Evolutionary conservation across 768 basidiomycete species (phyloP).

Genomic region (Leccinum subtestaceum): DNA sequence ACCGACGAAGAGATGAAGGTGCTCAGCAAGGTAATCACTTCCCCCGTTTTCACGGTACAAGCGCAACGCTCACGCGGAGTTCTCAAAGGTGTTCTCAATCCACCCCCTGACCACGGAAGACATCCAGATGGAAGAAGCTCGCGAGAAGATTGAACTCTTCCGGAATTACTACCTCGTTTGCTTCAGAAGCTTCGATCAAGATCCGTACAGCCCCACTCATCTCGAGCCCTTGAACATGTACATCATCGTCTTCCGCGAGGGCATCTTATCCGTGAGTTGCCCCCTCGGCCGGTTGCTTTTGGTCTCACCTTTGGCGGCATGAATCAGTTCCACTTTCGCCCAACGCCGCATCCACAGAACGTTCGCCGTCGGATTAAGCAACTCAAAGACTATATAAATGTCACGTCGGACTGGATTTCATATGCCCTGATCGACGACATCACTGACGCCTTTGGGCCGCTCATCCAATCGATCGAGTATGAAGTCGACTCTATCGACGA

Average conservation of each 20-base stretch:
- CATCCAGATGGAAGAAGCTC: conserved; percentile 98
- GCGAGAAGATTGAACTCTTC: conserved; percentile 99
- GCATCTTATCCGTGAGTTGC: conserved; percentile 80
- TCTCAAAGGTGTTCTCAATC: conserved; percentile 82
- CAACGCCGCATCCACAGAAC: conserved; percentile 96
- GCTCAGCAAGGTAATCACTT: conserved; percentile 71
- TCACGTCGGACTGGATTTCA: conserved; percentile 99
- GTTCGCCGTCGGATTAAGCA: conserved; percentile 98
- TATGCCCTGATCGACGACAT: conserved; percentile 99
- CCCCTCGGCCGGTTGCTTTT: background rate
- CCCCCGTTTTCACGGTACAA: conserved; percentile 1
- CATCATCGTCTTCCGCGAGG: conserved; percentile 97
- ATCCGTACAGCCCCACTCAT: conserved; percentile 94
- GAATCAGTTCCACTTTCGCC: conserved; percentile 89
- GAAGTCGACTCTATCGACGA: conserved; percentile 99
- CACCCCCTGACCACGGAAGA: conserved; percentile 99
- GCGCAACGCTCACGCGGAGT: conserved; percentile 1
- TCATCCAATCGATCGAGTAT: conserved; percentile 98
- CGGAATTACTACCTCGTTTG: conserved; percentile 98
- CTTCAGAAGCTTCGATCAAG: conserved; percentile 99
- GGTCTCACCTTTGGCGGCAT: background rate
- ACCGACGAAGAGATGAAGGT: conserved; percentile 99
- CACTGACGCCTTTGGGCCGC: conserved; percentile 97
- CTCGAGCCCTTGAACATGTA: conserved; percentile 99
- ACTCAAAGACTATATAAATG: conserved; percentile 97